Conservation (phyloP, 257 asterid species). For the Schizonepeta tenuifolia region DNA sequence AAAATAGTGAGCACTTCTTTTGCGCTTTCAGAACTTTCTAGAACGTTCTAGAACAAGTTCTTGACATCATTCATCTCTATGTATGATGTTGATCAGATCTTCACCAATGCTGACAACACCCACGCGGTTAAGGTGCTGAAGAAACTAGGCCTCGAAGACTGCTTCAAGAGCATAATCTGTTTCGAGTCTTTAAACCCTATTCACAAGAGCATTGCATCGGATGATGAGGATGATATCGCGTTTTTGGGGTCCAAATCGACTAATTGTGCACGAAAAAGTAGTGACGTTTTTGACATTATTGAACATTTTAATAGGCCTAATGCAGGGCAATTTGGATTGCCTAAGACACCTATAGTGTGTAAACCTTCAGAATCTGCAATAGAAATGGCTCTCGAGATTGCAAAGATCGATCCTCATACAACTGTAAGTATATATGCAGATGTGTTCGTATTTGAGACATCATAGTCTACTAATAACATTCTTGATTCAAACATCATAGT, state of each 20-base stretch:
- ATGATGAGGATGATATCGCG: conserved; percentile 74
- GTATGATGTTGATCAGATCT: conserved; percentile 53
- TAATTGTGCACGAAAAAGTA: background rate
- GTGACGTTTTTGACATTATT: conserved; percentile 65
- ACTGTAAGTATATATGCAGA: conserved; percentile 52
- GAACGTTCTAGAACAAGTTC: background rate
- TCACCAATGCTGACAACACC: conserved; percentile 82
- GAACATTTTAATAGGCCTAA: conserved; percentile 64
- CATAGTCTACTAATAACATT: background rate
- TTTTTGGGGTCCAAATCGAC: conserved; percentile 49
- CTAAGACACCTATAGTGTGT: conserved; percentile 83
- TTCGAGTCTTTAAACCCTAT: conserved; percentile 87
- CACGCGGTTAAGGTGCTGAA: conserved; percentile 69
- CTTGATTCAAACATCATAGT: background rate
- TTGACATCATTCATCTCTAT: background rate
- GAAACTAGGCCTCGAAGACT: conserved; percentile 73
- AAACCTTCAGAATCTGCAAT: conserved; percentile 91
- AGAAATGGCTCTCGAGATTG: conserved; percentile 69
- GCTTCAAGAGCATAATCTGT: conserved; percentile 87
- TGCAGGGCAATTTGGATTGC: conserved; percentile 49
- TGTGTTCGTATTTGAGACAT: background rate
- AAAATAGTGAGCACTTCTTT: conserved; percentile 66
- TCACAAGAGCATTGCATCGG: conserved; percentile 61
- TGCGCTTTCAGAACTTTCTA: background rate
- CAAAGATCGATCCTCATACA: conserved; percentile 72